Evolutionary conservation across 192 early-diverging fungal species (phyloP).

Genomic region (Glomus cerebriforme): DNA sequence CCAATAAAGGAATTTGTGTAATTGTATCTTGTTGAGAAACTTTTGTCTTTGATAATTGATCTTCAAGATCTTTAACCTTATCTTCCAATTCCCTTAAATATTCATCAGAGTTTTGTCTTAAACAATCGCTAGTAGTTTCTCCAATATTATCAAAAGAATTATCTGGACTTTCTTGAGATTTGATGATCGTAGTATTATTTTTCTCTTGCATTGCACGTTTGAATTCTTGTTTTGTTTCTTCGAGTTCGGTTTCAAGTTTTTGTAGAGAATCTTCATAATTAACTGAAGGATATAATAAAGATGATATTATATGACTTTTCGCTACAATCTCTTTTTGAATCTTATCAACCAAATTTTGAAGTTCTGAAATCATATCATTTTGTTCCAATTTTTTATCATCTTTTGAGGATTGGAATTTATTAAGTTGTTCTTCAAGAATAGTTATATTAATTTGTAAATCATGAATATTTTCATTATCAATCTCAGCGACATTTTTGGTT

Average conservation of each 20-base stretch:
- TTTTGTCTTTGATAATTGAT: background rate
- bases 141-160: background rate
- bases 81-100: conserved; percentile 2
- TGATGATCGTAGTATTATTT: background rate
- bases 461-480: background rate
- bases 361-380: background rate
- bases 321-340: conserved; percentile 3
- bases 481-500: background rate
- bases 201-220: background rate
- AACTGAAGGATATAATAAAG: background rate
- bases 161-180: background rate
- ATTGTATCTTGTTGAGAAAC: background rate
- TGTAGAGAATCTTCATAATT: background rate
- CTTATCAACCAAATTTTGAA: background rate
- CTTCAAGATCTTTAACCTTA: conserved; percentile 11
- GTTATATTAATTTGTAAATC: background rate
- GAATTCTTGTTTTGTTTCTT: conserved; percentile 10
- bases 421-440: background rate
- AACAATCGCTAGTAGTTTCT: background rate
- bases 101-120: background rate
- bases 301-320: background rate
- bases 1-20: background rate
- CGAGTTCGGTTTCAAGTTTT: background rate
- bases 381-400: background rate
- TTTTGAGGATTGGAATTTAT: background rate